Percentiles rank a stretch among this genome's conserved stretches.
phyloP scores from a whole-genome alignment of 2,329 filamentous ascomycete species.

The Ilyonectria destructans region DNA sequence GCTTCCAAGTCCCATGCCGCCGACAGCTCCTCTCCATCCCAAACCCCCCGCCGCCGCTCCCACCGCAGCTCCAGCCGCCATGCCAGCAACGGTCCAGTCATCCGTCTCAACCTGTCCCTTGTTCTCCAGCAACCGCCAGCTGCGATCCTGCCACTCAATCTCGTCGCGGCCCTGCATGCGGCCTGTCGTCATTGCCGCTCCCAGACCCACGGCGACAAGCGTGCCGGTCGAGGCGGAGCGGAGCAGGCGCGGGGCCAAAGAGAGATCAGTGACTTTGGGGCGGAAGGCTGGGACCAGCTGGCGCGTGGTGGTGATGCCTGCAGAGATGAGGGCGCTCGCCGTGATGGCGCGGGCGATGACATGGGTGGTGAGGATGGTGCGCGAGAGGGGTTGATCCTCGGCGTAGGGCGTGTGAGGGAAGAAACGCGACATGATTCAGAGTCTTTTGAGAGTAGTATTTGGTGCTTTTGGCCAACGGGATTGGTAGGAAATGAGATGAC shows the following conservation, averaged over 20 bases:
- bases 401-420: conserved; percentile 71
- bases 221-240: conserved; percentile 63
- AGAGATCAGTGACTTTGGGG: conserved; percentile 47
- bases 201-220: conserved; percentile 61
- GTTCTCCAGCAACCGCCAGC: conserved; percentile 74
- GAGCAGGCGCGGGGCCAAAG: conserved; percentile 59
- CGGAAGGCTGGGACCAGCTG: conserved; percentile 51
- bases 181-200: conserved; percentile 60
- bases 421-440: conserved; percentile 65
- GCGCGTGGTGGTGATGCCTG: conserved; percentile 56
- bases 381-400: conserved; percentile 73
- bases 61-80: conserved; percentile 55
- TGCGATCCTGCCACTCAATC: conserved; percentile 77
- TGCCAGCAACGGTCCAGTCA: conserved; percentile 67
- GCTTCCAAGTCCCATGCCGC: conserved; percentile 65
- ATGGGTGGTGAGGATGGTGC: conserved; percentile 72
- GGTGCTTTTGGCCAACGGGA: not conserved
- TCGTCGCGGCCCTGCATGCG: conserved; percentile 71
- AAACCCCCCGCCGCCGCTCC: conserved; percentile 52
- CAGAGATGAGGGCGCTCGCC: conserved; percentile 66
- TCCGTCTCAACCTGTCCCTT: conserved; percentile 71
- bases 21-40: conserved; percentile 60
- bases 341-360: conserved; percentile 72
- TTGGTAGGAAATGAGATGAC: not conserved
- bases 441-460: conserved; percentile 15